Evolutionary conservation across 2,329 filamentous ascomycete species (phyloP).

Genomic region (Colletotrichum karsti): DNA sequence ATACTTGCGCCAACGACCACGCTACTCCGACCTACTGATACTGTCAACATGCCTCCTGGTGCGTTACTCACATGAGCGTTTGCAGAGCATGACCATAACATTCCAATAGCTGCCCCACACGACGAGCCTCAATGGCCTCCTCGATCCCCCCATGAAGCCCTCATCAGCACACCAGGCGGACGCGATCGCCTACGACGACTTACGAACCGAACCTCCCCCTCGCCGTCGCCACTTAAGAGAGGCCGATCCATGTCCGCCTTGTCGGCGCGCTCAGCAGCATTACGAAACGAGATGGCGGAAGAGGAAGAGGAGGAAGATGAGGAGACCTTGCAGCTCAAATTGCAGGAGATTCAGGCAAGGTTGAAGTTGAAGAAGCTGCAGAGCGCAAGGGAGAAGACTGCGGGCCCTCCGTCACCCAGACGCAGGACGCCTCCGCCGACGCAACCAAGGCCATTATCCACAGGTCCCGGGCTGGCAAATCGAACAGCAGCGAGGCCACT

Average conservation of each 20-base stretch:
- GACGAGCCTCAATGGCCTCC: constrained; percentile 71
- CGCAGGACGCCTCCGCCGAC: constrained; percentile 11
- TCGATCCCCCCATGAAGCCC: constrained; percentile 70
- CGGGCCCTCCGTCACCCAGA: constrained; percentile 33
- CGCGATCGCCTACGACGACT: constrained; percentile 78
- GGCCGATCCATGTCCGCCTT: constrained; percentile 42
- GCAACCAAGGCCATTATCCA: constrained; percentile 31
- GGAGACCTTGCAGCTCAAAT: constrained; percentile 85
- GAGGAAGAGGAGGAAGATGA: constrained; percentile 81
- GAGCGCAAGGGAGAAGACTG: constrained; percentile 60
- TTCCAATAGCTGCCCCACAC: constrained; percentile 29
- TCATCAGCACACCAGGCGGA: constrained; percentile 78
- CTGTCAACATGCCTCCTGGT: constrained; percentile 32
- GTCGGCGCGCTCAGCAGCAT: constrained; percentile 30
- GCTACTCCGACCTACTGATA: background rate
- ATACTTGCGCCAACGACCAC: background rate
- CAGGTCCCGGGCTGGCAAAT: constrained; percentile 36
- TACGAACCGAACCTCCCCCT: constrained; percentile 72
- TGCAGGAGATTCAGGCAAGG: constrained; percentile 88
- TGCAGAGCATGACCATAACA: constrained; percentile 5
- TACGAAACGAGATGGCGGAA: constrained; percentile 38
- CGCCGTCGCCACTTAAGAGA: constrained; percentile 70
- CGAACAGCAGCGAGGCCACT: constrained; percentile 28
- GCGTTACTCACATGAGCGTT: background rate
- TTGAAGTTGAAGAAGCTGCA: constrained; percentile 89